Evolutionary conservation across 768 basidiomycete species (phyloP).

Genomic region (Psilocybe subaeruginosa): DNA sequence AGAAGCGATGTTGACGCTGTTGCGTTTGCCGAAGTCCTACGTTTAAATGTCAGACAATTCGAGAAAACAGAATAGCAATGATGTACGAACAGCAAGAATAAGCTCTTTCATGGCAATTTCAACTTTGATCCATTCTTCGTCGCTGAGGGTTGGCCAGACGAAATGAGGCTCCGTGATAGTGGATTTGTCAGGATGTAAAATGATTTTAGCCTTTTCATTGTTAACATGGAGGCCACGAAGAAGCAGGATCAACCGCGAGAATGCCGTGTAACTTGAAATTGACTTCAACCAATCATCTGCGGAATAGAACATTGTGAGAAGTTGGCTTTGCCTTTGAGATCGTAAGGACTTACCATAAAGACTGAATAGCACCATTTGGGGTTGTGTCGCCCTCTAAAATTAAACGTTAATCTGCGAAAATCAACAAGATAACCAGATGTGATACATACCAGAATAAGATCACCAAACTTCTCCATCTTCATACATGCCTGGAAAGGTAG

Average conservation of each 20-base stretch:
- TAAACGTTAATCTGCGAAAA: constrained; percentile 11
- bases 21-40: constrained; percentile 97
- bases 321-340: background rate
- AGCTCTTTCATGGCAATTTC: constrained; percentile 99
- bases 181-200: constrained; percentile 95
- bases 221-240: constrained; percentile 98
- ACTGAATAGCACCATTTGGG: constrained; percentile 99
- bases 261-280: constrained; percentile 98
- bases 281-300: constrained; percentile 98
- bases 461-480: constrained; percentile 99
- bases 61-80: background rate
- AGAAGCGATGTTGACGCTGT: constrained; percentile 98
- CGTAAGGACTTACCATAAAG: constrained; percentile 67
- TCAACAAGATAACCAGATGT: background rate
- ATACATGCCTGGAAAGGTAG: constrained; percentile 99
- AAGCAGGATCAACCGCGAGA: constrained; percentile 96
- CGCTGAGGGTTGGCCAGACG: constrained; percentile 91
- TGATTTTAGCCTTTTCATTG: constrained; percentile 99
- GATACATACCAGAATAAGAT: constrained; percentile 77
- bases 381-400: constrained; percentile 87
- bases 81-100: constrained; percentile 72
- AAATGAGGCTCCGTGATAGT: constrained; percentile 98
- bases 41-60: constrained; percentile 14
- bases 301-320: constrained; percentile 8
- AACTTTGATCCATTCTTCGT: constrained; percentile 99